These are phyloP conservation scores for Leishmania aethiopica DNA, from an alignment of 208 protist species.

Conservation along the genomic window DNA sequence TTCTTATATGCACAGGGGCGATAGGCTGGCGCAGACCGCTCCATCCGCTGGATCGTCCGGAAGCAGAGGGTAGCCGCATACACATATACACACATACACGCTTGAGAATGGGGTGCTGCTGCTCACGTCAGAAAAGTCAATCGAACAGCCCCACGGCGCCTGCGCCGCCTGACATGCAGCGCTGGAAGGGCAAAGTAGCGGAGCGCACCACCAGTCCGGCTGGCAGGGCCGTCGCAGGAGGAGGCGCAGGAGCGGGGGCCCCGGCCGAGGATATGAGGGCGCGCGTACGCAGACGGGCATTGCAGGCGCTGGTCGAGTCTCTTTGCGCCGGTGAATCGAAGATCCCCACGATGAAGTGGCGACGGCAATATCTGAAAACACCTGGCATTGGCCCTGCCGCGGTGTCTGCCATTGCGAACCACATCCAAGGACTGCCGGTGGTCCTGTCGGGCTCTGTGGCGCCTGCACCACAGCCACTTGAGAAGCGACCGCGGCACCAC, in stretches of 20 bases:
- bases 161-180: background rate
- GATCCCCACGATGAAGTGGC: constrained; percentile 56
- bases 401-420: constrained; percentile 25
- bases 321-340: constrained; percentile 32
- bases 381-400: constrained; percentile 43
- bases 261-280: constrained; percentile 35
- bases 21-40: background rate
- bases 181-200: background rate
- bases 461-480: background rate
- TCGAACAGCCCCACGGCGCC: background rate
- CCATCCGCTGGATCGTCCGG: background rate
- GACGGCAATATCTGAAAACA: constrained; percentile 51
- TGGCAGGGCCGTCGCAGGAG: constrained; percentile 5
- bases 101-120: constrained; percentile 20
- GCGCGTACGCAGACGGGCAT: constrained; percentile 35
- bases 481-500: constrained; percentile 19
- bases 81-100: background rate
- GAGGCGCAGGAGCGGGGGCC: constrained; percentile 8
- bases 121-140: background rate
- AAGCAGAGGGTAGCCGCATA: background rate
- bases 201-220: background rate
- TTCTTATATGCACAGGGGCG: background rate
- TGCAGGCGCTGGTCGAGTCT: constrained; percentile 47
- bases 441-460: background rate
- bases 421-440: constrained; percentile 21